Percentiles rank a stretch among this genome's conserved stretches.
Evolutionary conservation across 2,329 filamentous ascomycete species (phyloP).

Genomic region (Trichoderma afroharzianum): DNA sequence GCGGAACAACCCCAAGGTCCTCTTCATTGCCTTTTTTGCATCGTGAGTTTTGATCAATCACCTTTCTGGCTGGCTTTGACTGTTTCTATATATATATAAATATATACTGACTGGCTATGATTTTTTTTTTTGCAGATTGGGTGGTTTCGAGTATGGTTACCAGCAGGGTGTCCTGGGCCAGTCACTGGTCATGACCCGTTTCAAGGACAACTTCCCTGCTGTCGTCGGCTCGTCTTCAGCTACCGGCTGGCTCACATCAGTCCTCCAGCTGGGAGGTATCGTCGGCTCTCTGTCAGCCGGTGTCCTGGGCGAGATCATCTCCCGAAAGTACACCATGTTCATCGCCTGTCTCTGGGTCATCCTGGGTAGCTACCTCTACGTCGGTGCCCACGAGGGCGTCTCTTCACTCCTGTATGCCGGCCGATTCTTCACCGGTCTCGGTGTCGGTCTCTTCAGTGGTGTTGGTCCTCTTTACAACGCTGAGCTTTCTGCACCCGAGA

Average conservation of each 20-base stretch:
- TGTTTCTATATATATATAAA: background rate
- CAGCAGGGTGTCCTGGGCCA: slow-evolving; percentile 54
- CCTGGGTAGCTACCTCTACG: slow-evolving; percentile 66
- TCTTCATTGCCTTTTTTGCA: slow-evolving; percentile 40
- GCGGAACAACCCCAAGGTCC: slow-evolving; percentile 34
- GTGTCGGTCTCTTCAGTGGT: slow-evolving; percentile 65
- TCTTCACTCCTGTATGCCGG: slow-evolving; percentile 3
- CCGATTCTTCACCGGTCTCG: slow-evolving; percentile 50
- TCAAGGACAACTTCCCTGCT: slow-evolving; percentile 46
- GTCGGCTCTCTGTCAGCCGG: slow-evolving; percentile 66
- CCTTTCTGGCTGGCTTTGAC: background rate
- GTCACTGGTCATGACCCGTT: slow-evolving; percentile 50
- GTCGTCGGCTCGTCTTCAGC: slow-evolving; percentile 44
- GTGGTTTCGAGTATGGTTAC: slow-evolving; percentile 51
- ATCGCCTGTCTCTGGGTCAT: slow-evolving; percentile 65
- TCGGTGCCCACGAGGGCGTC: slow-evolving; percentile 54
- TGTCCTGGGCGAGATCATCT: slow-evolving; percentile 66
- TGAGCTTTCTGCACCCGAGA: slow-evolving; percentile 42
- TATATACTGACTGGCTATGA: background rate
- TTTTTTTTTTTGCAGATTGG: slow-evolving; percentile 34
- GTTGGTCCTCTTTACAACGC: slow-evolving; percentile 57
- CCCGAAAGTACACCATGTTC: slow-evolving; percentile 66
- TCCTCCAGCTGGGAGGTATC: slow-evolving; percentile 75
- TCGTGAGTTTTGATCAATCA: slow-evolving; percentile 30
- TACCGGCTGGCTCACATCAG: slow-evolving; percentile 60